Evolutionary conservation across 148 eudicot genomes (phyloP).

Genomic region (Rhododendron henanense): DNA sequence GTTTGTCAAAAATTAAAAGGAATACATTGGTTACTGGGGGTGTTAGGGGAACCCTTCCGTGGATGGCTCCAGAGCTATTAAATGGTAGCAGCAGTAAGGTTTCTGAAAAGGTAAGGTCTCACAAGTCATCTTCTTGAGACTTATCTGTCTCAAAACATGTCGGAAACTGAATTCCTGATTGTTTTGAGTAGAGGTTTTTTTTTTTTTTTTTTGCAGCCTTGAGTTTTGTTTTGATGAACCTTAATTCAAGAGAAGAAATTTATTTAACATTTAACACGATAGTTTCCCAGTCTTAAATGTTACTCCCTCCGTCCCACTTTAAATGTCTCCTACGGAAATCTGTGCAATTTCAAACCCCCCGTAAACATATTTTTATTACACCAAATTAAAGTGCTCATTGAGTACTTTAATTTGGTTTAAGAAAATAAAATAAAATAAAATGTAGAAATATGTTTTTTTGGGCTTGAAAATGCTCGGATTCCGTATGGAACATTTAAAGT

Average conservation of each 20-base stretch:
- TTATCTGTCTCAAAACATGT: not conserved
- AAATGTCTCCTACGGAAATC: too few relatives aligned
- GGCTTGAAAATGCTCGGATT: too few relatives aligned
- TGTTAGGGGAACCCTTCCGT: constrained; percentile 51
- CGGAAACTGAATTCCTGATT: not conserved
- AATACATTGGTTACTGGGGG: constrained; percentile 51
- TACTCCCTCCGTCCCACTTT: too few relatives aligned
- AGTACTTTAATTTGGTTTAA: too few relatives aligned
- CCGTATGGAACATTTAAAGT: too few relatives aligned
- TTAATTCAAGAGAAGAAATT: not conserved
- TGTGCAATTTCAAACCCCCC: too few relatives aligned
- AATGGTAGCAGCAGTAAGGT: constrained; percentile 38
- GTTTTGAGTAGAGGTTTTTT: not conserved
- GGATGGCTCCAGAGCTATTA: constrained; percentile 61
- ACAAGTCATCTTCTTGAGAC: not conserved
- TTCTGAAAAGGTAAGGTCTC: constrained; percentile 35
- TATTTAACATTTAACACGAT: not conserved
- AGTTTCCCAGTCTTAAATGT: not conserved
- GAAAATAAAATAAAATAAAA: too few relatives aligned
- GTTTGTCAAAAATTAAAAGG: constrained; percentile 44
- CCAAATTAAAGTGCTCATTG: too few relatives aligned
- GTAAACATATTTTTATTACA: too few relatives aligned
- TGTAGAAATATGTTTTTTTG: too few relatives aligned
- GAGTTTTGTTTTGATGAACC: not conserved
- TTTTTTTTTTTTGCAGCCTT: not conserved